Percentiles rank a stretch among this genome's conserved stretches.
Evolutionary conservation across 495 filamentous ascomycete genomes (phyloP).

Genomic region (Letharia lupina): DNA sequence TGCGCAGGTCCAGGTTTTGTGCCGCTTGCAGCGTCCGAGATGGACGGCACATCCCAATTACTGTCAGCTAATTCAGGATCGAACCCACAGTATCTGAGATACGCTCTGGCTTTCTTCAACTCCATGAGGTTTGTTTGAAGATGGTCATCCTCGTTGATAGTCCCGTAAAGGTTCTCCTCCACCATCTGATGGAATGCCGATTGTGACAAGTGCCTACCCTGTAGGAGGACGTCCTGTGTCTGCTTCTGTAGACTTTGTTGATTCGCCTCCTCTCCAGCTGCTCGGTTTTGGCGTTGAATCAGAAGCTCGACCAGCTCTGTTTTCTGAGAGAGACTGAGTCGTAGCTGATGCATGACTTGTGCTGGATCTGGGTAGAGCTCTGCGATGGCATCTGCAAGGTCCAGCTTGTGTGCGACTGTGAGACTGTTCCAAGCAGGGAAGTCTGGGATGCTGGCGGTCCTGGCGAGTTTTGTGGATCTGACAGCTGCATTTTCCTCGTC

Average conservation of each 20-base stretch:
- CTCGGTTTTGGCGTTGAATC: conserved; percentile 24
- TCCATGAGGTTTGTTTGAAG: background rate
- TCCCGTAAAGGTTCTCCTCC: conserved; percentile 3
- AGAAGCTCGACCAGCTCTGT: conserved; percentile 20
- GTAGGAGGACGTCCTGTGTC: background rate
- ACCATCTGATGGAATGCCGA: conserved; percentile 4
- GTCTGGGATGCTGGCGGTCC: background rate
- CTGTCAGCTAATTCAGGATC: conserved; percentile 3
- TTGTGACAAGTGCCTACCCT: conserved; percentile 1
- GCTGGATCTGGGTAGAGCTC: conserved; percentile 26
- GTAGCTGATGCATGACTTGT: conserved; percentile 23
- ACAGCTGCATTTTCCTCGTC: conserved; percentile 20
- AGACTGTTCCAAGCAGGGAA: conserved; percentile 34
- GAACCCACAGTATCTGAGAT: conserved; percentile 9
- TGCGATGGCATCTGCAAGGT: conserved; percentile 30
- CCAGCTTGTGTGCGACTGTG: conserved; percentile 26
- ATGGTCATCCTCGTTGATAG: background rate
- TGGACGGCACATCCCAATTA: background rate
- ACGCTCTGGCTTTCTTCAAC: conserved; percentile 5
- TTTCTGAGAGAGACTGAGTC: conserved; percentile 25
- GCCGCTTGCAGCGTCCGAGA: background rate
- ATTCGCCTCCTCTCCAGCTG: background rate
- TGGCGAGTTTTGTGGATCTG: conserved; percentile 11
- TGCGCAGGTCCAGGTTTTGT: background rate
- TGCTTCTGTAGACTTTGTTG: background rate